Base-by-base conservation (phyloP, 1,139 yeast species). In the Saccharomyces hybrid region DNA sequence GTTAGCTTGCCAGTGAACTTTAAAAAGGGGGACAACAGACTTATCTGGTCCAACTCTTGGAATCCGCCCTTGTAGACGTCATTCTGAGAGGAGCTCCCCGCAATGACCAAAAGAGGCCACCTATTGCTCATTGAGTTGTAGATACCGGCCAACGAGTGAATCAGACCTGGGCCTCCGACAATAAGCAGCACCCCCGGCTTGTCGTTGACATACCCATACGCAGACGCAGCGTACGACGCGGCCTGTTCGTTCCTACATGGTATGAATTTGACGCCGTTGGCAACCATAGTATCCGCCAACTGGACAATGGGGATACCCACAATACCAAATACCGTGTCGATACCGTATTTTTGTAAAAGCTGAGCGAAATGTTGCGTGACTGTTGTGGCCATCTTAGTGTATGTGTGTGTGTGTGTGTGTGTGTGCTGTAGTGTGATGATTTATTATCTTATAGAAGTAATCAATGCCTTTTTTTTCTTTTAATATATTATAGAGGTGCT, bases 221-320 rank as follows among this genome's bases (percentile, higher is more conserved):
- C 77, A 1, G 86, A 79, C 2, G 88, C 88, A 3, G 88, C 88
- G 61, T 83, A 83, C 0, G 86, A 79, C 0, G 88, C 88, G 9
- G 85, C 75, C 62, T 83, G 88, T 62, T 83, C 88, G 67, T 83
- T 83, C 57, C 88, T 72, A 63, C 83, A 83, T 0, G 82, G 67
- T 38, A 83, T 67, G 64, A 83, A 83, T 56, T 72, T 70, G 56
- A 83, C 76, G 1, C 84, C 86, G 20, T 70, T 66, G 7, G 70
- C 70, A 31, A 81, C 78, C 58, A 80, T 72, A 1, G 82, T 79
- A 56, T 83, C 84, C 13, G 80, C 81, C 55, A 73, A 77, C 52
- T 83, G 87, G 25, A 83, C 85, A 9, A 83, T 81, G 1, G 88
- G 88, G 50, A 83, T 83, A 0, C 88, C 88, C 9, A 83, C 88